Evolutionary conservation across 2,329 filamentous ascomycete species (phyloP).

Genomic region (Fusarium virguliforme): DNA sequence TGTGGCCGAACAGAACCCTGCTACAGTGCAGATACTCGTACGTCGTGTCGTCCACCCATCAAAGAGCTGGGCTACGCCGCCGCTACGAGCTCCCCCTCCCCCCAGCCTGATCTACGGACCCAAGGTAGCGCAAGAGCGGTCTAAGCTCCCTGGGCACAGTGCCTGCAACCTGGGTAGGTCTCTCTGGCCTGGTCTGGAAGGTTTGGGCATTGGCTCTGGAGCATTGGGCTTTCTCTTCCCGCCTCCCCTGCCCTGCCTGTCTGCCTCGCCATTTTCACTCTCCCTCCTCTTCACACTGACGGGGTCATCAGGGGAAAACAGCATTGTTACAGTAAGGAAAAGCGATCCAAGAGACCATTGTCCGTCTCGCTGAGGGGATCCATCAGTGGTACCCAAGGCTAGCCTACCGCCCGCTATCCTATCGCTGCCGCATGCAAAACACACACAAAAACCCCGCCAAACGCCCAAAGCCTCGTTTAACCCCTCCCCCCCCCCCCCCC

Average conservation of each 20-base stretch:
- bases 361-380: background rate
- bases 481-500: slow-evolving; percentile 39
- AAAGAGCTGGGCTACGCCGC: slow-evolving; percentile 34
- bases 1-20: slow-evolving; percentile 23
- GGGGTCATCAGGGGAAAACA: background rate
- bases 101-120: slow-evolving; percentile 20
- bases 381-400: slow-evolving; percentile 23
- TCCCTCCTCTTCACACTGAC: background rate
- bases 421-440: slow-evolving; percentile 45
- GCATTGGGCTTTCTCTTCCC: slow-evolving; percentile 39
- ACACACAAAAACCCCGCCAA: slow-evolving; percentile 53
- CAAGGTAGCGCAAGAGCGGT: slow-evolving; percentile 28
- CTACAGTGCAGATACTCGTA: slow-evolving; percentile 40
- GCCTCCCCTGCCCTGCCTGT: slow-evolving; percentile 10
- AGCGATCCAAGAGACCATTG: background rate
- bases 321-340: background rate
- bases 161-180: background rate
- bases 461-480: slow-evolving; percentile 41
- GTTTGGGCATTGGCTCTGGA: slow-evolving; percentile 36
- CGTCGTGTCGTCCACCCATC: slow-evolving; percentile 34
- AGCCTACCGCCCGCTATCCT: slow-evolving; percentile 39
- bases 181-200: slow-evolving; percentile 5
- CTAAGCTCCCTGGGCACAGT: slow-evolving; percentile 32
- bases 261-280: slow-evolving; percentile 15
- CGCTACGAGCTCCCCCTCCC: slow-evolving; percentile 26